Percentiles rank a stretch among this genome's conserved stretches.
Evolutionary conservation across 2,329 filamentous ascomycete species (phyloP).

Genomic region (Diaporthe longicolla): DNA sequence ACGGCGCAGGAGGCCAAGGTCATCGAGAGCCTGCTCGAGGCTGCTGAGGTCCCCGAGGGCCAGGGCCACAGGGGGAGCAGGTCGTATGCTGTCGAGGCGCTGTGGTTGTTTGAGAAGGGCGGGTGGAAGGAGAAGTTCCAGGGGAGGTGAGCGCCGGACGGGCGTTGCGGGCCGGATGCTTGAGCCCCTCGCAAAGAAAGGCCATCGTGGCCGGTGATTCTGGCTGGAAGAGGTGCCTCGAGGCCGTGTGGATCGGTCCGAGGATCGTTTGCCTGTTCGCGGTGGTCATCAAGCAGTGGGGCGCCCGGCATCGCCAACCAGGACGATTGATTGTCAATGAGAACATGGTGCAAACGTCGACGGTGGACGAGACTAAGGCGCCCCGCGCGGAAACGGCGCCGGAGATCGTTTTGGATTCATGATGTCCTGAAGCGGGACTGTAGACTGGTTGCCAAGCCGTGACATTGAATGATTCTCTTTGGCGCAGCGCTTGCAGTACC

Average conservation of each 20-base stretch:
- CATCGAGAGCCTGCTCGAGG: slow-evolving; percentile 81
- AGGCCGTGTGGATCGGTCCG: too few species aligned
- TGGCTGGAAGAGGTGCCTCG: neutral
- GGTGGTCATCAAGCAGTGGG: neutral
- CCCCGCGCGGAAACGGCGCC: too few species aligned
- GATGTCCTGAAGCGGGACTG: too few species aligned
- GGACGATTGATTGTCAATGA: neutral
- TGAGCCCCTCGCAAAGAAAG: too few species aligned
- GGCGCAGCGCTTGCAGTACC: too few species aligned
- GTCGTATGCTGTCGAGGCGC: slow-evolving; percentile 87
- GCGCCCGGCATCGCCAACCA: too few species aligned
- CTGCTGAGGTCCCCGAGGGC: slow-evolving; percentile 75
- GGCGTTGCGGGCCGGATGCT: too few species aligned
- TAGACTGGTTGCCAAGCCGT: too few species aligned
- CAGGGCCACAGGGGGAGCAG: slow-evolving; percentile 83
- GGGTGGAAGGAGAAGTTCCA: slow-evolving; percentile 76
- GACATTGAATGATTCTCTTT: too few species aligned
- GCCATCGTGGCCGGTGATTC: neutral
- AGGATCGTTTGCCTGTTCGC: neutral
- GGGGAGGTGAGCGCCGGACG: slow-evolving; percentile 52
- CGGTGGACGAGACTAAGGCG: neutral
- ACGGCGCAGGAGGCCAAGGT: slow-evolving; percentile 83
- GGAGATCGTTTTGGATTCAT: too few species aligned
- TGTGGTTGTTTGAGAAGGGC: slow-evolving; percentile 86
- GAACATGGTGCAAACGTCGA: too few species aligned